Conservation (phyloP, 768 basidiomycete species). For the Chalciporus sphaerocephalus region DNA sequence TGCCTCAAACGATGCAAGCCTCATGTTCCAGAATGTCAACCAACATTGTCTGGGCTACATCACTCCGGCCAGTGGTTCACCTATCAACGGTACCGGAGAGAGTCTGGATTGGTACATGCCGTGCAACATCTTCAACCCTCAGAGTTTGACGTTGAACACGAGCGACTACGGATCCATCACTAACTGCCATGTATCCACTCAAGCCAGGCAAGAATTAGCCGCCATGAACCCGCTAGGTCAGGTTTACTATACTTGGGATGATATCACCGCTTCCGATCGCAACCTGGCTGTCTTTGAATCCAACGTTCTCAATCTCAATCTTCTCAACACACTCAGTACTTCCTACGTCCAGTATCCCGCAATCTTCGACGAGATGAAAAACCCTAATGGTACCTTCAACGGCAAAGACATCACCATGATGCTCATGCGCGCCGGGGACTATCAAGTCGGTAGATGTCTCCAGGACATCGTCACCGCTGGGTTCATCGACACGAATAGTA, state of each 20-base stretch:
- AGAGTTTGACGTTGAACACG: constrained; percentile 61
- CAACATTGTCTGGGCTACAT: constrained; percentile 77
- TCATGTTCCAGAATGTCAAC: constrained; percentile 92
- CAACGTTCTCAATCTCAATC: constrained; percentile 79
- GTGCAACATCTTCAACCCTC: constrained; percentile 82
- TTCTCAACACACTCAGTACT: constrained; percentile 80
- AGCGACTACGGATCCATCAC: constrained; percentile 61
- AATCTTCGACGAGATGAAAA: constrained; percentile 75
- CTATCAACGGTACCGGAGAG: constrained; percentile 60
- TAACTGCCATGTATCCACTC: constrained; percentile 67
- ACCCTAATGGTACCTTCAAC: constrained; percentile 66
- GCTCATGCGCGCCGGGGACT: constrained; percentile 68
- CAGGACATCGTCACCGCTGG: constrained; percentile 84
- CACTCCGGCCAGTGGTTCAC: constrained; percentile 62
- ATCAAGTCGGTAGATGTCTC: constrained; percentile 71
- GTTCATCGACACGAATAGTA: constrained; percentile 89
- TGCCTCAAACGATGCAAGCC: constrained; percentile 85
- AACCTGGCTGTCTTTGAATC: constrained; percentile 94
- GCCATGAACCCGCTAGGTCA: constrained; percentile 61
- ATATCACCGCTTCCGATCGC: constrained; percentile 59
- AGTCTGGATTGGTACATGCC: constrained; percentile 94
- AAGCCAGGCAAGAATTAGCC: constrained; percentile 51
- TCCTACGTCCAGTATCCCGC: constrained; percentile 79
- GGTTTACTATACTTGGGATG: constrained; percentile 92
- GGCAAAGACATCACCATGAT: constrained; percentile 86